A percentile compares a stretch with the other conserved stretches of the same genome.
Conservation (phyloP, 441 rosid genomes). For the Euphorbia celastroides region DNA sequence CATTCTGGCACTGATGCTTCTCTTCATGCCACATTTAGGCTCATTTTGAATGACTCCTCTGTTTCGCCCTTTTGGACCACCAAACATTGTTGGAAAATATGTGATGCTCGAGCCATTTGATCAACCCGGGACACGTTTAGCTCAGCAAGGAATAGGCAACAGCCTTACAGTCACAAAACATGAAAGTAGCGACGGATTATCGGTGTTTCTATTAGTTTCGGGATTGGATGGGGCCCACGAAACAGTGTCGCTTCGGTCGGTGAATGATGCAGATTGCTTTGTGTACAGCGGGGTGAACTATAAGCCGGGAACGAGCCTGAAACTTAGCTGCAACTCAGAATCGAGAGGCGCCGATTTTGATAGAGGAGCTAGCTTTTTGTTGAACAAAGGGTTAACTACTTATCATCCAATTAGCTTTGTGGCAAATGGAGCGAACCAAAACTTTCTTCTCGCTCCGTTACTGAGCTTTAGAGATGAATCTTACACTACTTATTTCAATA, state of each 20-base stretch:
- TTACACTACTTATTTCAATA: constrained; percentile 71
- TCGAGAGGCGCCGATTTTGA: constrained; percentile 33
- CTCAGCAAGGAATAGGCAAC: constrained; percentile 29
- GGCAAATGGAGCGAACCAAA: constrained; percentile 52
- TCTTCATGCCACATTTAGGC: constrained; percentile 65
- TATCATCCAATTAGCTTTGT: constrained; percentile 77
- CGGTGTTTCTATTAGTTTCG: constrained; percentile 45
- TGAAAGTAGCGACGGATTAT: constrained; percentile 19
- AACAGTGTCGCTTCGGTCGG: constrained; percentile 56
- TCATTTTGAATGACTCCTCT: constrained; percentile 29
- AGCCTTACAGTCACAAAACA: constrained; percentile 33
- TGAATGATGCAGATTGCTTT: constrained; percentile 48
- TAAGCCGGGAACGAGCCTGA: constrained; percentile 31
- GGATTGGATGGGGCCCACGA: constrained; percentile 64
- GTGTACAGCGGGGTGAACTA: constrained; percentile 38
- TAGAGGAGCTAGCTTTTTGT: constrained; percentile 47
- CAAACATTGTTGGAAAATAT: constrained; percentile 35
- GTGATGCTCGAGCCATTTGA: constrained; percentile 77
- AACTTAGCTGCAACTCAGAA: constrained; percentile 43
- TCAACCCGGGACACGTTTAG: constrained; percentile 70
- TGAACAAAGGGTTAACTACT: constrained; percentile 39
- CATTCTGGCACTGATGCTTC: constrained; percentile 52
- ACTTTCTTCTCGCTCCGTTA: constrained; percentile 63
- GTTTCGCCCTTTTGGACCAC: constrained; percentile 7
- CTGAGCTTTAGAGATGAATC: constrained; percentile 66